Evolutionary conservation across 352 stramenopile genomes (phyloP), one percentile per base, ranked within the genome.

Genomic region (Bremia lactucae): DNA sequence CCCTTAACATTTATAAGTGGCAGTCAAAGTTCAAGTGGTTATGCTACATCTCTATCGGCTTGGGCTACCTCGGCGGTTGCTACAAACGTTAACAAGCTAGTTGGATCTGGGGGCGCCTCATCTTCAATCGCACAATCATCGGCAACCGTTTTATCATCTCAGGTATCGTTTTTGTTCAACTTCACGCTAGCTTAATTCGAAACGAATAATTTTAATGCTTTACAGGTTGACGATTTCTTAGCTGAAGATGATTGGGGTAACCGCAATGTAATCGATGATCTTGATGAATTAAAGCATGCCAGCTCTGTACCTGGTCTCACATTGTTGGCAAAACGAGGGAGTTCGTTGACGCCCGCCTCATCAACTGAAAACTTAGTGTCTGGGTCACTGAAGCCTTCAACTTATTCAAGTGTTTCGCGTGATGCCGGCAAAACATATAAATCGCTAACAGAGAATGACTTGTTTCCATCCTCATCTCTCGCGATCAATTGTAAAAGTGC

Each of bases 51-150:
- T 10, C 43, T 88, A 4, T 83, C 71, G 10, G 81, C 73, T n/a
- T 88, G 76, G 76, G 76, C 76, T 7, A 68, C 76, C 0, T 86
- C 76, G 0, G 67, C 69, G 22, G 73, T 88, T 36, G 57, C 46
- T 4, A 79, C 73, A 5, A 85, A 83, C 31, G 74, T 85, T 28
- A 64, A 65, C 31, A 83, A 82, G 53, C 65, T 84, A 13, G 72
- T 84, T 9, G 68, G 66, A n/a, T 56, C 51, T 15, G 68, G 46
- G 10, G 49, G 61, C 2, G 63, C 46, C 9, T 58, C 57, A 9
- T 52, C 61, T 19, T 18, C 45, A 13, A 42, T 62, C 0, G 53
- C 62, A 29, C 35, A 19, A 18, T 23, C 36, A 24, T 47, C 47
- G 9, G 22, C 26, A 36, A 23, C 31, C 19, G 43, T 49, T 25